phyloP scores from a whole-genome alignment of 345 rosid genomes.

The Heritiera littoralis region DNA sequence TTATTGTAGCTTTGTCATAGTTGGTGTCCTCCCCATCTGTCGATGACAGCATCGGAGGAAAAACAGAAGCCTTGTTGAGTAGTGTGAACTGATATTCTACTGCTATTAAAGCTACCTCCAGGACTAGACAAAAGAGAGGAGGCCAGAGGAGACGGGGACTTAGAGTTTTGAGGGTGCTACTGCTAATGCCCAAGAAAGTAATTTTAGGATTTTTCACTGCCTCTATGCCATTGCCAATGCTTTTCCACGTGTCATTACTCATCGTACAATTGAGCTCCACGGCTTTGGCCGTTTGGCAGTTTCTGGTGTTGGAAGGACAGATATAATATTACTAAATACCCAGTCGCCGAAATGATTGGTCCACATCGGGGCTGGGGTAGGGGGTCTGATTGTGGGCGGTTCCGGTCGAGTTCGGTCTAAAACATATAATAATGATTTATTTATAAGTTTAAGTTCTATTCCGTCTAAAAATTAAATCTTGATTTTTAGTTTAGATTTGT shows the following conservation, averaged over 20 bases:
- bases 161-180: neutral
- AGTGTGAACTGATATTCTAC: neutral
- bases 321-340: too few species aligned
- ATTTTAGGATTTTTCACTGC: neutral
- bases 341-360: too few species aligned
- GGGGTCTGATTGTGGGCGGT: too few species aligned
- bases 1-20: neutral
- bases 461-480: too few species aligned
- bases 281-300: neutral
- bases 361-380: too few species aligned
- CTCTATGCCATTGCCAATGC: neutral
- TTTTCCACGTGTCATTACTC: neutral
- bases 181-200: neutral
- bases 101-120: slow-evolving; percentile 5
- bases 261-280: neutral
- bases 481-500: too few species aligned
- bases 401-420: too few species aligned
- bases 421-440: too few species aligned
- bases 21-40: neutral
- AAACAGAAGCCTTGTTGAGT: too few species aligned
- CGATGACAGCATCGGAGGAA: slow-evolving; percentile 30
- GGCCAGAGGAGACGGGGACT: neutral
- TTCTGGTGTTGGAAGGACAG: neutral
- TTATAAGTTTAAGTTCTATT: too few species aligned
- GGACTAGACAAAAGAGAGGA: neutral